These are phyloP conservation scores for Allantophomopsis cytisporea DNA, from an alignment of 2,329 filamentous ascomycete species.

Conservation along the genomic window DNA sequence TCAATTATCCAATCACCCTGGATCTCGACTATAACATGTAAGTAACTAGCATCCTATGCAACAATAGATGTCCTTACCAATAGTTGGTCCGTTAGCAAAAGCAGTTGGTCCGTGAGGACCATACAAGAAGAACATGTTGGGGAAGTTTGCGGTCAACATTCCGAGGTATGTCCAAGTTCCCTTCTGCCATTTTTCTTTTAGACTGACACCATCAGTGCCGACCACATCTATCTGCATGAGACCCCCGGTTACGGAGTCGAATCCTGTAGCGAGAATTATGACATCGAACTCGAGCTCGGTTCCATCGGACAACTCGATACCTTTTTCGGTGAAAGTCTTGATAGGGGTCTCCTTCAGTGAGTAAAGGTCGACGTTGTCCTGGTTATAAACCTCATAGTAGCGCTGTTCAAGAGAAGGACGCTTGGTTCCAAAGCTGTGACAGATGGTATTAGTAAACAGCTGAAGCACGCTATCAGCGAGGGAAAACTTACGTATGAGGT, in stretches of 20 bases:
- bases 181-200: slow-evolving; percentile 19
- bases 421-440: slow-evolving; percentile 30
- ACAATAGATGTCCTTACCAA: slow-evolving; percentile 2
- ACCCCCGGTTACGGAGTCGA: slow-evolving; percentile 20
- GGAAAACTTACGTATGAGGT: slow-evolving; percentile 8
- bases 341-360: slow-evolving; percentile 29
- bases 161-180: slow-evolving; percentile 23
- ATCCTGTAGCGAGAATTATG: slow-evolving; percentile 22
- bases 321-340: slow-evolving; percentile 20
- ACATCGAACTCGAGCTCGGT: slow-evolving; percentile 15
- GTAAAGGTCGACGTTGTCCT: slow-evolving; percentile 29
- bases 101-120: slow-evolving; percentile 25
- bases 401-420: slow-evolving; percentile 29
- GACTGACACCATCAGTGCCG: slow-evolving; percentile 12
- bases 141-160: slow-evolving; percentile 25
- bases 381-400: slow-evolving; percentile 35
- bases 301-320: slow-evolving; percentile 18
- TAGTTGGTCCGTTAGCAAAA: slow-evolving; percentile 25
- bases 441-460: too few species aligned
- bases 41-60: too few species aligned
- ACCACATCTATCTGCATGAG: slow-evolving; percentile 18
- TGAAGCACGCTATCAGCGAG: too few species aligned
- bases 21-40: slow-evolving; percentile 14
- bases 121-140: slow-evolving; percentile 33
- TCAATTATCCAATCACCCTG: slow-evolving; percentile 25